phyloP scores from a whole-genome alignment of 805 yeast genomes.

The Ogataea methanolica region DNA sequence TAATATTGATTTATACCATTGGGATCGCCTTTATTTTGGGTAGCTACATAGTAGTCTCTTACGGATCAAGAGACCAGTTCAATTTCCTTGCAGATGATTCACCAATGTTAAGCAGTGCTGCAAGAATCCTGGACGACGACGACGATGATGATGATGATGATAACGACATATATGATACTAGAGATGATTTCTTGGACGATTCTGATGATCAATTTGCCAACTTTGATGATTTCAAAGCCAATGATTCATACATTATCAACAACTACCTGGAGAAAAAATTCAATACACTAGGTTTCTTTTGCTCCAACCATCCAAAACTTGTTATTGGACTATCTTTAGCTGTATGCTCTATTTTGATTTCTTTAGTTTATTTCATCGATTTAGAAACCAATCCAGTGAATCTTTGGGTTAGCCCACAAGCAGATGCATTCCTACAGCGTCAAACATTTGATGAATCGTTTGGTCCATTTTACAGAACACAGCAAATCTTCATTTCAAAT shows the following conservation, averaged over 20 bases:
- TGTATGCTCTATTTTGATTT: slow-evolving; percentile 41
- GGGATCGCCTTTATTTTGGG: slow-evolving; percentile 8
- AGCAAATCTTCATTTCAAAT: slow-evolving; percentile 73
- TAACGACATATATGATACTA: neutral
- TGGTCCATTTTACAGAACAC: slow-evolving; percentile 89
- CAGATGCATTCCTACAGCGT: slow-evolving; percentile 66
- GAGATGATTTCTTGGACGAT: slow-evolving; percentile 9
- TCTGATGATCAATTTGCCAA: slow-evolving; percentile 13
- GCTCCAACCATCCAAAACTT: slow-evolving; percentile 56
- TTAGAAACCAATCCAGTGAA: slow-evolving; percentile 78
- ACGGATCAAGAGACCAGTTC: slow-evolving; percentile 6
- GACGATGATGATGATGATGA: slow-evolving; percentile 1
- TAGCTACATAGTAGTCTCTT: slow-evolving; percentile 3
- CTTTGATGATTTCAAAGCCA: slow-evolving; percentile 18
- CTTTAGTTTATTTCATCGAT: slow-evolving; percentile 46
- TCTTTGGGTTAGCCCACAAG: slow-evolving; percentile 83
- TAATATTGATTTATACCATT: slow-evolving; percentile 46
- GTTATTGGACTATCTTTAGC: slow-evolving; percentile 42
- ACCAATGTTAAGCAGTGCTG: slow-evolving; percentile 6
- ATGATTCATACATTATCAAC: slow-evolving; percentile 44
- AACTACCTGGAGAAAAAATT: slow-evolving; percentile 44
- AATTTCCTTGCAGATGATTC: slow-evolving; percentile 12
- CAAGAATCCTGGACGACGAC: neutral
- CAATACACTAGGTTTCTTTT: slow-evolving; percentile 47
- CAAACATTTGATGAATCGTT: slow-evolving; percentile 70